Evolutionary conservation across 495 filamentous ascomycete genomes (phyloP).

Genomic region (Aspergillus wentii): DNA sequence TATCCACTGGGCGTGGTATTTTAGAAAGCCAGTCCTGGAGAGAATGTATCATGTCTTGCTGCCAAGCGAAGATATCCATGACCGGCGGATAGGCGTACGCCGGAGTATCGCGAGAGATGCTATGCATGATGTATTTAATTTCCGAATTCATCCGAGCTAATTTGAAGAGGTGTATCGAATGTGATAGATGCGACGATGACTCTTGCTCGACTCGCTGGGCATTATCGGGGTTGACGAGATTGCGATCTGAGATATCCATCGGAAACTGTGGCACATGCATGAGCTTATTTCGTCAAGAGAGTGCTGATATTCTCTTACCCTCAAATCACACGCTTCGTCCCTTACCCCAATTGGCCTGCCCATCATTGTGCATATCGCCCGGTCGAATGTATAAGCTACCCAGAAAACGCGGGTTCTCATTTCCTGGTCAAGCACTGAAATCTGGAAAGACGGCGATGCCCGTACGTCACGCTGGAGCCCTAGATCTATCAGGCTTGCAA

Average conservation of each 20-base stretch:
- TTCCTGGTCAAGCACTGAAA: constrained; percentile 39
- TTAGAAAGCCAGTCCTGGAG: constrained; percentile 26
- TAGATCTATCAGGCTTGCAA: constrained; percentile 41
- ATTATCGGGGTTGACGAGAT: constrained; percentile 9
- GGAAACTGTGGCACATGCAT: constrained; percentile 22
- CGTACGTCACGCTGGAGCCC: constrained; percentile 41
- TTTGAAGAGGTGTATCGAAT: constrained; percentile 39
- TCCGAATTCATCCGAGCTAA: constrained; percentile 40
- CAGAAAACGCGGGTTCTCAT: constrained; percentile 46
- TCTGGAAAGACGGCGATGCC: constrained; percentile 20
- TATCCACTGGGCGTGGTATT: constrained; percentile 18
- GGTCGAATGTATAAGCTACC: constrained; percentile 42
- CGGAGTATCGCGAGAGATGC: constrained; percentile 32
- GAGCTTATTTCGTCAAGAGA: not conserved
- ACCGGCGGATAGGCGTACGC: constrained; percentile 35
- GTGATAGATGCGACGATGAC: constrained; percentile 32
- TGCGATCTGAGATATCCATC: constrained; percentile 23
- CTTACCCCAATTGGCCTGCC: constrained; percentile 44
- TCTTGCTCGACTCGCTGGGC: not conserved
- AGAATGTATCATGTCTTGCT: constrained; percentile 29
- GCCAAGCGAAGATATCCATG: constrained; percentile 34
- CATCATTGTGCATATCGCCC: constrained; percentile 44
- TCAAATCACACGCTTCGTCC: constrained; percentile 44
- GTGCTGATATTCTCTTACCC: too few relatives aligned
- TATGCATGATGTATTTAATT: constrained; percentile 46